Percentiles rank a stretch among this genome's conserved stretches.
These are phyloP conservation scores for Globisporangium spiculum DNA, from an alignment of 352 stramenopile genomes.

Conservation along the genomic window DNA sequence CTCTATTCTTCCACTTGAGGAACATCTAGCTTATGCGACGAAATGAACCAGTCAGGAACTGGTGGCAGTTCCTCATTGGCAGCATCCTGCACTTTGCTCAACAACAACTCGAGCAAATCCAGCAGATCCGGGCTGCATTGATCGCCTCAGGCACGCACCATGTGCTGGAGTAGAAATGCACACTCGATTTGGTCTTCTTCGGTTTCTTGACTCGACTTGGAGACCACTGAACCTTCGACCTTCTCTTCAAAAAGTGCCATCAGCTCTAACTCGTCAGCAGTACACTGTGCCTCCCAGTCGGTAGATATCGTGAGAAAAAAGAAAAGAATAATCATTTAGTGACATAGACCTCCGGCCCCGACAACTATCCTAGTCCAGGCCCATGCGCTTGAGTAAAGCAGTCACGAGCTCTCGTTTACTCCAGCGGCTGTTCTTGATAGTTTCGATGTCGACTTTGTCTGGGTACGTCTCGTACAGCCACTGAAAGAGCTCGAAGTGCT, in stretches of 20 bases:
- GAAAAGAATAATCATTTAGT: too few species aligned
- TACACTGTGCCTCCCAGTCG: background rate
- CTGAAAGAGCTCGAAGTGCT: conserved; percentile 3
- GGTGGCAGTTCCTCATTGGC: too few species aligned
- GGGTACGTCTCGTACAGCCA: background rate
- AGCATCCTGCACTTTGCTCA: too few species aligned
- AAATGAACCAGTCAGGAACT: too few species aligned
- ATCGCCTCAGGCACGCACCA: background rate
- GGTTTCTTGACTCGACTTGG: background rate
- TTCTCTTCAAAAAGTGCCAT: background rate
- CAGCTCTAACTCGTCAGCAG: background rate
- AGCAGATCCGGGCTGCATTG: background rate
- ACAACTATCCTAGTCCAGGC: background rate
- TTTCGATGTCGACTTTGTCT: background rate
- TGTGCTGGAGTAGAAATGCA: background rate
- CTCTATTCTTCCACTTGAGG: too few species aligned
- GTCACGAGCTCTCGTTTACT: too few species aligned
- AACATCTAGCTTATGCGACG: too few species aligned
- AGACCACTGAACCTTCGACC: background rate
- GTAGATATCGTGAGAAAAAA: background rate
- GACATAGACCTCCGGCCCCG: too few species aligned
- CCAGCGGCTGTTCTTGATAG: background rate
- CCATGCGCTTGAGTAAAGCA: background rate
- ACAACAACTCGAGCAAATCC: too few species aligned
- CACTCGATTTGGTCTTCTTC: background rate